phyloP scores from a whole-genome alignment of 305 asterid species.

The Fraxinus velutina region DNA sequence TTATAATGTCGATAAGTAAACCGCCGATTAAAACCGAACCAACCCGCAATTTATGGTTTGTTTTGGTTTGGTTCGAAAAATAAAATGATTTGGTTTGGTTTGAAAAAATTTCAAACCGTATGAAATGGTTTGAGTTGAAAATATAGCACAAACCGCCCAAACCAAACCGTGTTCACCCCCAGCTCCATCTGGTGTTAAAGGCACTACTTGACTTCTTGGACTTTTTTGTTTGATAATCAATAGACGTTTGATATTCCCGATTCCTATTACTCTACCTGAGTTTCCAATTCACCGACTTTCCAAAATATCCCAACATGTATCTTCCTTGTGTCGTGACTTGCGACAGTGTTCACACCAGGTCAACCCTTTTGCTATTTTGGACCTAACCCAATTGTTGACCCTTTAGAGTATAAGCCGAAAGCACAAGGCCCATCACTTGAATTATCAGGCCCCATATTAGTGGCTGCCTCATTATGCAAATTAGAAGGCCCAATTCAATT shows the following conservation, averaged over 20 bases:
- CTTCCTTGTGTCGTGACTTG: not conserved
- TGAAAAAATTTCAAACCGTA: no score
- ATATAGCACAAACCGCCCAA: no score
- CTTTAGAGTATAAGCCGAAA: not conserved
- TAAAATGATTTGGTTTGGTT: no score
- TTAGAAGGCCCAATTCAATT: not conserved
- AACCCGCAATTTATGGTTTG: no score
- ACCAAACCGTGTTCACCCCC: no score
- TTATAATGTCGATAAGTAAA: no score
- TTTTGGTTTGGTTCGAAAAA: no score
- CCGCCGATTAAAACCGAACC: no score
- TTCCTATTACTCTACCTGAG: not conserved
- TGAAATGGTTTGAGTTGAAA: no score
- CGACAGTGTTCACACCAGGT: not conserved
- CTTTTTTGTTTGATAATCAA: not conserved
- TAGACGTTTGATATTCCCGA: not conserved
- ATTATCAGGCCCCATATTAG: not conserved
- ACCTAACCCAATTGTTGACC: not conserved
- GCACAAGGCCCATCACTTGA: not conserved
- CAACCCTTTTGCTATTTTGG: not conserved
- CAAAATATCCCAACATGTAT: not conserved
- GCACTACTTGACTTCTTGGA: not conserved
- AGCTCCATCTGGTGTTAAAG: not conserved
- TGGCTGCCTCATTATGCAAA: not conserved
- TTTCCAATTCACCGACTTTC: not conserved